phyloP scores from a whole-genome alignment of 306 rosid genomes.

The Datisca glomerata region DNA sequence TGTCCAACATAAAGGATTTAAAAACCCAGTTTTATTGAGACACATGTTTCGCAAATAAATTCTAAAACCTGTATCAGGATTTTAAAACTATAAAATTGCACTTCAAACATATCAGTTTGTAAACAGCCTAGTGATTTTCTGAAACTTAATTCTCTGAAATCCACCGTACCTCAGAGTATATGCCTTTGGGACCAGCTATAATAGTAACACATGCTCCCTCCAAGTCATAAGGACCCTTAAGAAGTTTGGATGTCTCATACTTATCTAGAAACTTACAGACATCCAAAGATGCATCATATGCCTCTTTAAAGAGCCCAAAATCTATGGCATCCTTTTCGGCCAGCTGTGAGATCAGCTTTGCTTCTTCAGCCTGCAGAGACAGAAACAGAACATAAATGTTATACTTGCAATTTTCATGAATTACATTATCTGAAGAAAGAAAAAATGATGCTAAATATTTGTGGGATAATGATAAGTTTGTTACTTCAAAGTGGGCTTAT shows the following conservation, averaged over 20 bases:
- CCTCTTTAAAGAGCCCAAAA: slow-evolving; percentile 64
- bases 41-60: too few relatives aligned
- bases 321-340: slow-evolving; percentile 61
- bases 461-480: too few relatives aligned
- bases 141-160: too few relatives aligned
- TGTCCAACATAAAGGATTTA: too few relatives aligned
- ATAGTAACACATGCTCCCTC: slow-evolving; percentile 72
- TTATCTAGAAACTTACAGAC: slow-evolving; percentile 54
- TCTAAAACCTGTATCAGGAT: too few relatives aligned
- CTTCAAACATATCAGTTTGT: too few relatives aligned
- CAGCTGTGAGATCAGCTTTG: slow-evolving; percentile 60
- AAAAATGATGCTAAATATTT: too few relatives aligned
- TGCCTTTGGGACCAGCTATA: slow-evolving; percentile 36
- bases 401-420: slow-evolving; percentile 5
- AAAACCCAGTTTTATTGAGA: too few relatives aligned
- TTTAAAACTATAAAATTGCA: too few relatives aligned
- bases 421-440: too few relatives aligned
- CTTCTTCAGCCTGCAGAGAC: slow-evolving; percentile 64
- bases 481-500: too few relatives aligned
- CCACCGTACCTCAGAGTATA: slow-evolving; percentile 47
- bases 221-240: slow-evolving; percentile 56
- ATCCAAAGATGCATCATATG: slow-evolving; percentile 60
- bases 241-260: slow-evolving; percentile 72
- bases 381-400: not conserved
- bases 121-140: too few relatives aligned